These are phyloP conservation scores for Stenocarpella maydis DNA, from an alignment of 2,329 filamentous ascomycete species.

Conservation along the genomic window DNA sequence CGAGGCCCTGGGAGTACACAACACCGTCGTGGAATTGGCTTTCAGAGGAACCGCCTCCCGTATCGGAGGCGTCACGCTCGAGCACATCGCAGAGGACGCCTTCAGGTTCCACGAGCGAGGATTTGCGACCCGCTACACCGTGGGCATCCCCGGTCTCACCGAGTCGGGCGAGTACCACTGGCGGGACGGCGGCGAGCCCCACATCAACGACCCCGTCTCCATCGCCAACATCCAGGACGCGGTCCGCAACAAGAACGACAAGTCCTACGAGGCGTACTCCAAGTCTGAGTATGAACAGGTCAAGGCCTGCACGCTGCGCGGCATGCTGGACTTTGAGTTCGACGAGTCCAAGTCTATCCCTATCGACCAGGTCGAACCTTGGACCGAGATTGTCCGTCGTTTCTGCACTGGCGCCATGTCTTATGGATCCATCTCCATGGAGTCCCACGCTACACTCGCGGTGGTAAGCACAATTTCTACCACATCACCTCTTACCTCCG, in stretches of 20 bases:
- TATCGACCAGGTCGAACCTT: conserved; percentile 96
- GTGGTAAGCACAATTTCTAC: conserved; percentile 52
- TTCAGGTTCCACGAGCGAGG: conserved; percentile 96
- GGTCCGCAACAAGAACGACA: conserved; percentile 96
- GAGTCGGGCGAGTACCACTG: conserved; percentile 98
- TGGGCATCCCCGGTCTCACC: conserved; percentile 79
- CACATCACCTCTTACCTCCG: too few relatives aligned
- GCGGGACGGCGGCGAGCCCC: conserved; percentile 94
- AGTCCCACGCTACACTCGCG: conserved; percentile 93
- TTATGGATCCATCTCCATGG: conserved; percentile 98
- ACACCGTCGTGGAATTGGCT: conserved; percentile 90
- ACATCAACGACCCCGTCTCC: conserved; percentile 92
- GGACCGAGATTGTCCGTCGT: conserved; percentile 96
- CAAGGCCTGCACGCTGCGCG: conserved; percentile 93
- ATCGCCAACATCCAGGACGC: conserved; percentile 98
- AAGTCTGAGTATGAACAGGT: conserved; percentile 94
- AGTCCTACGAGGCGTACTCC: conserved; percentile 97
- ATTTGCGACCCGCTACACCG: conserved; percentile 81
- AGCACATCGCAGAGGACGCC: conserved; percentile 91
- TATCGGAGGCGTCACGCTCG: conserved; percentile 93
- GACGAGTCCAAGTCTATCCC: conserved; percentile 85
- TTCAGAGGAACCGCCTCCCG: conserved; percentile 94
- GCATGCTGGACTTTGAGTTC: conserved; percentile 95
- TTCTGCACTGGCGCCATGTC: conserved; percentile 99
- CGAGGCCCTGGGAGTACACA: conserved; percentile 92